Conservation (phyloP, 495 filamentous ascomycete species). For the Aspergillus nidulans region DNA sequence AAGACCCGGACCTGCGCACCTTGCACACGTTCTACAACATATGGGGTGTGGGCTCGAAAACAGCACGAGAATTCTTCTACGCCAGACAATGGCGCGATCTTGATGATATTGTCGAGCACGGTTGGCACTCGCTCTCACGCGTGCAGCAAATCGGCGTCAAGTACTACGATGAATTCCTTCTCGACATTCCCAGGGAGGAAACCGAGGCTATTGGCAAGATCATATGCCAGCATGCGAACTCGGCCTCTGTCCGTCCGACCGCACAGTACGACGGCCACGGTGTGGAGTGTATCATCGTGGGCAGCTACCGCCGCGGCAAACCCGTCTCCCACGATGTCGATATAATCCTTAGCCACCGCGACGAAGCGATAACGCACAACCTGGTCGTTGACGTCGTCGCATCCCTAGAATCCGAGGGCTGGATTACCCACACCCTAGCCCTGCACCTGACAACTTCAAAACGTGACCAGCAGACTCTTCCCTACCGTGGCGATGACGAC, state of each 20-base stretch:
- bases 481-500: slow-evolving; percentile 39
- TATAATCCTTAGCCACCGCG: slow-evolving; percentile 75
- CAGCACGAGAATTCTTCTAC: slow-evolving; percentile 80
- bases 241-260: slow-evolving; percentile 27
- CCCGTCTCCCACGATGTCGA: slow-evolving; percentile 73
- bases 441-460: slow-evolving; percentile 61
- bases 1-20: slow-evolving; percentile 57
- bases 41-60: slow-evolving; percentile 84
- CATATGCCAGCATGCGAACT: slow-evolving; percentile 60
- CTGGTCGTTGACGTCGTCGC: slow-evolving; percentile 65
- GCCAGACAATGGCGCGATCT: slow-evolving; percentile 66
- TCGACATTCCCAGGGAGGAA: slow-evolving; percentile 66
- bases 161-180: slow-evolving; percentile 81
- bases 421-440: slow-evolving; percentile 79
- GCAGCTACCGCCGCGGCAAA: slow-evolving; percentile 85
- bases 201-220: slow-evolving; percentile 62
- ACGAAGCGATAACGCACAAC: slow-evolving; percentile 58
- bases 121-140: slow-evolving; percentile 68
- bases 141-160: slow-evolving; percentile 96
- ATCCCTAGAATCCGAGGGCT: slow-evolving; percentile 60
- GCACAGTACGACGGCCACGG: slow-evolving; percentile 27
- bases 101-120: slow-evolving; percentile 81
- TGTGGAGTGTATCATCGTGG: slow-evolving; percentile 71
- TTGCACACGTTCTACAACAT: slow-evolving; percentile 72
- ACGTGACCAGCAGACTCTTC: slow-evolving; percentile 65